A percentile compares a stretch with the other conserved stretches of the same genome.
Evolutionary conservation across 192 early-diverging fungal species (phyloP).

Genomic region (Pecoramyces ruminantium): DNA sequence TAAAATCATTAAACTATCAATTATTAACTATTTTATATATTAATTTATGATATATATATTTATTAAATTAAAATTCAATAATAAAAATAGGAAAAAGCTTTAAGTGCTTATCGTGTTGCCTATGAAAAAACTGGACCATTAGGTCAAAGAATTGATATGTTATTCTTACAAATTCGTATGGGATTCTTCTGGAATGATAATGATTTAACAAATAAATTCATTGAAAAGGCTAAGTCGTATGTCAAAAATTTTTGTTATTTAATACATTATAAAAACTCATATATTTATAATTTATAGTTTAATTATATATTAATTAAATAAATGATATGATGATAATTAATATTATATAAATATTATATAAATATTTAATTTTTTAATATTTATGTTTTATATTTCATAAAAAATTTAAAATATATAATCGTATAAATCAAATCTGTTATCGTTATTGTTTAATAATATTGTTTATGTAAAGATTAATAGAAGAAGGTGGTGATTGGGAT

Average conservation of each 20-base stretch:
- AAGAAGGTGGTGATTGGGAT: slow-evolving; percentile 99
- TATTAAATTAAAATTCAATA: background rate
- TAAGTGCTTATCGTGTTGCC: slow-evolving; percentile 62
- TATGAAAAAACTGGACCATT: slow-evolving; percentile 78
- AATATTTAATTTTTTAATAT: too few species aligned
- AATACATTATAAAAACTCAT: background rate
- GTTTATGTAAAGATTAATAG: slow-evolving; percentile 77
- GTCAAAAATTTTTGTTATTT: slow-evolving; percentile 6
- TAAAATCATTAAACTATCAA: too few species aligned
- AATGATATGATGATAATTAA: too few species aligned
- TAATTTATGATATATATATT: background rate
- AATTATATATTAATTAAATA: too few species aligned
- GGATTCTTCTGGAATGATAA: slow-evolving; percentile 86
- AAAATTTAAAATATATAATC: too few species aligned
- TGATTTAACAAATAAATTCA: slow-evolving; percentile 55
- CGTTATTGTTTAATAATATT: too few species aligned
- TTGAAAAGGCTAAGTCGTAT: slow-evolving; percentile 61
- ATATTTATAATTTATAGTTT: too few species aligned
- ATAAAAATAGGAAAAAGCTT: slow-evolving; percentile 77
- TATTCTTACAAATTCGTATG: slow-evolving; percentile 80
- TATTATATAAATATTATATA: too few species aligned
- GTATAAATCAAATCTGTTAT: too few species aligned
- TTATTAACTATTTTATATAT: background rate
- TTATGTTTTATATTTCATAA: too few species aligned
- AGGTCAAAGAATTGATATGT: slow-evolving; percentile 82